Evolutionary conservation across 1,139 yeast genomes (phyloP).

Genomic region (Saccharomyces hybrid): DNA sequence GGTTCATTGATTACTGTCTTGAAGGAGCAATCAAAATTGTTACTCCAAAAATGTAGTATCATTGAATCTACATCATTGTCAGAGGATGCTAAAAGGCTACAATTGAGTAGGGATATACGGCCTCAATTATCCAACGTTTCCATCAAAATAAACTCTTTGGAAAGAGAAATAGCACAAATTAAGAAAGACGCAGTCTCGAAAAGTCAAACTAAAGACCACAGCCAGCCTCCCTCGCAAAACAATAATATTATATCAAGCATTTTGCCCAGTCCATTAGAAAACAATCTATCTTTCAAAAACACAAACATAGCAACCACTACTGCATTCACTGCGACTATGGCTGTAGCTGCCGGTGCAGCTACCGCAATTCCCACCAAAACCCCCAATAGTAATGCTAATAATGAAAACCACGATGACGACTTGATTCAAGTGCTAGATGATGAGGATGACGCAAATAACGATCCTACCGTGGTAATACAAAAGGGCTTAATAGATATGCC

Average conservation of each 20-base stretch:
- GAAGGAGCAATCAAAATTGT: conserved; percentile 14
- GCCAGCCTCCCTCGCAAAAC: neutral
- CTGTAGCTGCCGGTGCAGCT: neutral
- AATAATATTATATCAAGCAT: conserved; percentile 7
- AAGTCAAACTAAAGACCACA: neutral
- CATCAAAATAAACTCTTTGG: neutral
- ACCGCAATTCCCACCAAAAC: neutral
- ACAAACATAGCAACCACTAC: neutral
- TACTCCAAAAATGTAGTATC: conserved; percentile 24
- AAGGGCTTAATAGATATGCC: neutral
- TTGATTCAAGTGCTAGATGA: conserved; percentile 21
- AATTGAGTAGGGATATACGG: conserved; percentile 14
- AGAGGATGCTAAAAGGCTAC: conserved; percentile 25
- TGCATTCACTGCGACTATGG: neutral
- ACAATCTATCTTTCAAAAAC: neutral
- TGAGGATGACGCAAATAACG: conserved; percentile 11
- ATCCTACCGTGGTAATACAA: conserved; percentile 1
- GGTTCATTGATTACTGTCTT: conserved; percentile 15
- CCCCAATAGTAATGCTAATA: neutral
- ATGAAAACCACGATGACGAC: conserved; percentile 6
- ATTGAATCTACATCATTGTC: conserved; percentile 31
- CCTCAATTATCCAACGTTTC: neutral
- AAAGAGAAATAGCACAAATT: neutral
- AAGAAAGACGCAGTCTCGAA: neutral
- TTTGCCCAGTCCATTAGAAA: conserved; percentile 11